These are phyloP conservation scores for Aspergillus sp. DNA, from an alignment of 2,329 filamentous ascomycete species.

Conservation along the genomic window DNA sequence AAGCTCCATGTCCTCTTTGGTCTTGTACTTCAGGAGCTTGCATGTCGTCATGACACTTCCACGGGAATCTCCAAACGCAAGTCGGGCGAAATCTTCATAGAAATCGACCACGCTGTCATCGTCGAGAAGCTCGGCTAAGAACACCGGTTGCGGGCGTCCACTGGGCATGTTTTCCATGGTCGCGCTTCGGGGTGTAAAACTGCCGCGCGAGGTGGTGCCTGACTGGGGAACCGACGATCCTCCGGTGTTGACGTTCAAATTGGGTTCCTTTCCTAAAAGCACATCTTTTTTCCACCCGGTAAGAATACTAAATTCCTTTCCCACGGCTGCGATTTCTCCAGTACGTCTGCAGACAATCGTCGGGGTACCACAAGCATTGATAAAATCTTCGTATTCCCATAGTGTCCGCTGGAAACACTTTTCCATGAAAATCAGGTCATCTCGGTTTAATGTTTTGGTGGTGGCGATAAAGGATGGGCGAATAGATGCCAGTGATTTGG, in stretches of 20 bases:
- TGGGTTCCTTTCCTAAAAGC: slow-evolving; percentile 78
- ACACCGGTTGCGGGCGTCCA: slow-evolving; percentile 68
- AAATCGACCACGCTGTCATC: slow-evolving; percentile 91
- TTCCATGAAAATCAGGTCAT: slow-evolving; percentile 96
- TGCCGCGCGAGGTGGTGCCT: slow-evolving; percentile 41
- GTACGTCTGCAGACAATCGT: slow-evolving; percentile 89
- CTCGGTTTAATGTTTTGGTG: slow-evolving; percentile 78
- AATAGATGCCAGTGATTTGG: slow-evolving; percentile 81
- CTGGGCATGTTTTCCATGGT: slow-evolving; percentile 32
- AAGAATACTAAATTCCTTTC: slow-evolving; percentile 93
- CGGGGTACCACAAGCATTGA: slow-evolving; percentile 81
- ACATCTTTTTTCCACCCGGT: slow-evolving; percentile 93
- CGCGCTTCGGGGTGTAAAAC: slow-evolving; percentile 44
- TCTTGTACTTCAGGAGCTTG: slow-evolving; percentile 84
- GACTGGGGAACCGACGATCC: slow-evolving; percentile 34
- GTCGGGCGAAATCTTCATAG: slow-evolving; percentile 88
- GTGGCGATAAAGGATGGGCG: slow-evolving; percentile 90
- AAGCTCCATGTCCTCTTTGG: slow-evolving; percentile 54
- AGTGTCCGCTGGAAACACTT: slow-evolving; percentile 92
- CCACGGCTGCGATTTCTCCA: slow-evolving; percentile 89
- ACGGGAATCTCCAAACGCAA: slow-evolving; percentile 87
- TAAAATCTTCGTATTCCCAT: slow-evolving; percentile 89
- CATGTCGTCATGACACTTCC: slow-evolving; percentile 80
- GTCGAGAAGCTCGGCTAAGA: slow-evolving; percentile 86
- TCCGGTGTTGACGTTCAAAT: slow-evolving; percentile 78